A percentile compares a stretch with the other conserved stretches of the same genome.
These are phyloP conservation scores for Calonectria fujianensis DNA, from an alignment of 2,329 filamentous ascomycete genomes.

Conservation along the genomic window DNA sequence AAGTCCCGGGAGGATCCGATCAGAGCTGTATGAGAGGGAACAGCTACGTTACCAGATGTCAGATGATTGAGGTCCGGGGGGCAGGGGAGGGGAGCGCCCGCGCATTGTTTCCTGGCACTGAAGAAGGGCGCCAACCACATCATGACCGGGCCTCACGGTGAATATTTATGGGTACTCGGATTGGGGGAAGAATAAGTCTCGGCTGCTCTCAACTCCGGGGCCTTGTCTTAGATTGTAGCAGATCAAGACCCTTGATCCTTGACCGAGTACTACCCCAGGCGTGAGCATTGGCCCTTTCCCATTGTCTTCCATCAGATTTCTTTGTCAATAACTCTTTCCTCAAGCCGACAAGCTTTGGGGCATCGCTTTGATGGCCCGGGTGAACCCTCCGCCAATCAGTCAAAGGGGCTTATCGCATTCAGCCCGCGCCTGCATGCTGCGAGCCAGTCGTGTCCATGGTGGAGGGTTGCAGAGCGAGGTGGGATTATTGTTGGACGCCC, in stretches of 20 bases:
- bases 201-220: background rate
- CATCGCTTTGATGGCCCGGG: background rate
- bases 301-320: background rate
- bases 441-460: background rate
- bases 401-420: conserved; percentile 11
- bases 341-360: background rate
- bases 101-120: background rate
- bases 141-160: background rate
- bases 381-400: background rate
- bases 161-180: background rate
- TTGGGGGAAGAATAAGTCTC: background rate
- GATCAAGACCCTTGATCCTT: conserved; percentile 12
- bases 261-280: background rate
- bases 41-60: background rate
- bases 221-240: background rate
- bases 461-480: conserved; percentile 21
- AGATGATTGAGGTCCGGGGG: background rate
- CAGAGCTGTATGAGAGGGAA: background rate
- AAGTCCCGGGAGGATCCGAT: background rate
- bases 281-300: background rate
- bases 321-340: background rate
- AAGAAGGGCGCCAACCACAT: background rate
- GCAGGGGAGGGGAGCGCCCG: background rate
- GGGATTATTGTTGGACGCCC: background rate
- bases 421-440: background rate